A percentile compares a stretch with the other conserved stretches of the same genome.
These are phyloP conservation scores for Suhomyces coccinellae DNA, from an alignment of 1,139 yeast genomes.

Conservation along the genomic window DNA sequence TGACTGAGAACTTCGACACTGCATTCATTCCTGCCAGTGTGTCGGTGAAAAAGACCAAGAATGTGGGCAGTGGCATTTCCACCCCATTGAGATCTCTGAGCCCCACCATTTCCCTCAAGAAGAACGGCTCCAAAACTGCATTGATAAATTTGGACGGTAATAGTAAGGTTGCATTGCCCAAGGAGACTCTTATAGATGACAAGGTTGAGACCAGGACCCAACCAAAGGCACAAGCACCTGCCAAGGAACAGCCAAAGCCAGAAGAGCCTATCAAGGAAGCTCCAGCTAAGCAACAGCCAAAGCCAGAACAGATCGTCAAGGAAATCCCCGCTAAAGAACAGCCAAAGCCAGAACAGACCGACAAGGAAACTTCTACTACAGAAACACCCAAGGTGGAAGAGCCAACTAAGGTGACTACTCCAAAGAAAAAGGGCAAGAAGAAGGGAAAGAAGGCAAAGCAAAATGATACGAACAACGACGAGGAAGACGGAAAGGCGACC, in stretches of 20 bases:
- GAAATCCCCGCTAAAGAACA: background rate
- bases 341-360: background rate
- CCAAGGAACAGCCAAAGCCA: constrained; percentile 9
- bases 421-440: background rate
- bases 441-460: background rate
- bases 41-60: constrained; percentile 15
- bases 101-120: constrained; percentile 10
- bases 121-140: constrained; percentile 20
- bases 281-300: constrained; percentile 5
- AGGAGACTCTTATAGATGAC: constrained; percentile 47
- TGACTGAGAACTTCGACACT: constrained; percentile 41
- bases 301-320: background rate
- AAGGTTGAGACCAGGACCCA: background rate
- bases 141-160: constrained; percentile 35
- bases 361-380: background rate
- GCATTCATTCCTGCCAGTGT: constrained; percentile 40
- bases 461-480: background rate
- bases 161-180: constrained; percentile 37
- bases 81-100: constrained; percentile 18
- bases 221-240: background rate
- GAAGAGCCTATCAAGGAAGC: constrained; percentile 1
- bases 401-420: no score
- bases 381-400: no score
- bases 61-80: constrained; percentile 12
- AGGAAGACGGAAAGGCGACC: no score